These are phyloP conservation scores for Colletotrichum godetiae DNA, from an alignment of 2,329 filamentous ascomycete genomes.

Conservation along the genomic window DNA sequence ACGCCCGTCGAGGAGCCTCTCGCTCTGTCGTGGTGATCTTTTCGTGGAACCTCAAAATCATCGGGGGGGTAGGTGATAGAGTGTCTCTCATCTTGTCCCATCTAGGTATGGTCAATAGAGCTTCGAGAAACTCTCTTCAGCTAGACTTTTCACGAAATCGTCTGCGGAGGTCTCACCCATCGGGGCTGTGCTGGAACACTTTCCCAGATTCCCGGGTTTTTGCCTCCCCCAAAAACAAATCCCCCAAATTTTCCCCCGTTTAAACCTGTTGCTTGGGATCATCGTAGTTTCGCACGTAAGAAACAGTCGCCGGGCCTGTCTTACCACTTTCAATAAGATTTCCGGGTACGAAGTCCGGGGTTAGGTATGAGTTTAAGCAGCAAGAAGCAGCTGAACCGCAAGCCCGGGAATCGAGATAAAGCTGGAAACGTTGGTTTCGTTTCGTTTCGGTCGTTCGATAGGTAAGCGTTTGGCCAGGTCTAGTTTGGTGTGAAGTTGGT, in stretches of 20 bases:
- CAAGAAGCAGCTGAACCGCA: not conserved
- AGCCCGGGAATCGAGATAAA: not conserved
- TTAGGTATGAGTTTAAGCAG: not conserved
- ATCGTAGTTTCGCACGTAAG: constrained; percentile 5
- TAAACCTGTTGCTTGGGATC: constrained; percentile 4
- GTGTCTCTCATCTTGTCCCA: constrained; percentile 20
- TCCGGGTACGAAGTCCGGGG: not conserved
- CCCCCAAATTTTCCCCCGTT: not conserved
- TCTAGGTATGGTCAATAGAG: constrained; percentile 3
- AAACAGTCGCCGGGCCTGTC: constrained; percentile 9
- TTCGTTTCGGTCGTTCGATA: not conserved
- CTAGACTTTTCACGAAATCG: not conserved
- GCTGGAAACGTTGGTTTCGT: constrained; percentile 1
- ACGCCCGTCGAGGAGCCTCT: not conserved
- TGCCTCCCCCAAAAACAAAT: not conserved
- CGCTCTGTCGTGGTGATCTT: not conserved
- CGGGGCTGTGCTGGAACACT: not conserved
- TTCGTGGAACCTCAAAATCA: not conserved
- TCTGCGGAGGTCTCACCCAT: not conserved
- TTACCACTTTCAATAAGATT: not conserved
- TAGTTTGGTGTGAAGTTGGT: not conserved
- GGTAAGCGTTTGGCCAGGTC: not conserved
- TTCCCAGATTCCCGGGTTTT: not conserved
- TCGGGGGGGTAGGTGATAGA: not conserved
- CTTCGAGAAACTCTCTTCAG: not conserved